A percentile compares a stretch with the other conserved stretches of the same genome.
Evolutionary conservation across 371 early-diverging fungal genomes (phyloP).

Genomic region (Circinella umbellata): DNA sequence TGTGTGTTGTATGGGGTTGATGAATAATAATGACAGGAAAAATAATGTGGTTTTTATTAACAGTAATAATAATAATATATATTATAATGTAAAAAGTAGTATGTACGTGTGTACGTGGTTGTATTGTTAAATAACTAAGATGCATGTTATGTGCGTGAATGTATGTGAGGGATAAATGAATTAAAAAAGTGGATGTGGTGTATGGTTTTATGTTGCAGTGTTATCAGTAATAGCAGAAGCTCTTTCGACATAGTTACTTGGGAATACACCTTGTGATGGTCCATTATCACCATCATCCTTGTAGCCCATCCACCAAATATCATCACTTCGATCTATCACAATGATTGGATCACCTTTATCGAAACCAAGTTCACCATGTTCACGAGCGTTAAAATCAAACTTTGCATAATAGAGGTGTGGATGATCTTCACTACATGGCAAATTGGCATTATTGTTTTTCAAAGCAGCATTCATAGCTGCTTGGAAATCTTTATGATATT

Average conservation of each 20-base stretch:
- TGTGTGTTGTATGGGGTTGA: too few relatives aligned
- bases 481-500: slow-evolving; percentile 50
- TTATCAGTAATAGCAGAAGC: slow-evolving; percentile 22
- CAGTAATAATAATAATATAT: too few relatives aligned
- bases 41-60: too few relatives aligned
- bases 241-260: slow-evolving; percentile 74
- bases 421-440: slow-evolving; percentile 40
- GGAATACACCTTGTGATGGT: slow-evolving; percentile 71
- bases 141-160: too few relatives aligned
- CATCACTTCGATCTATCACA: slow-evolving; percentile 80
- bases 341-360: slow-evolving; percentile 74
- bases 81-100: too few relatives aligned
- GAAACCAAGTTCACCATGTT: slow-evolving; percentile 81
- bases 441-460: slow-evolving; percentile 41
- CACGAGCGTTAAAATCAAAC: slow-evolving; percentile 76
- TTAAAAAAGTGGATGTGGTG: neutral
- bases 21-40: too few relatives aligned
- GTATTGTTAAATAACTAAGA: neutral
- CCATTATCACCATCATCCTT: slow-evolving; percentile 57
- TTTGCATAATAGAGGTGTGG: slow-evolving; percentile 72
- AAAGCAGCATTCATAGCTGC: slow-evolving; percentile 44
- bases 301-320: slow-evolving; percentile 88
- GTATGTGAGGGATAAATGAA: neutral
- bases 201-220: neutral
- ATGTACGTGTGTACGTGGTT: too few relatives aligned